Evolutionary conservation across 2,329 filamentous ascomycete genomes (phyloP).

Genomic region (Tolypocladium pustulatum): DNA sequence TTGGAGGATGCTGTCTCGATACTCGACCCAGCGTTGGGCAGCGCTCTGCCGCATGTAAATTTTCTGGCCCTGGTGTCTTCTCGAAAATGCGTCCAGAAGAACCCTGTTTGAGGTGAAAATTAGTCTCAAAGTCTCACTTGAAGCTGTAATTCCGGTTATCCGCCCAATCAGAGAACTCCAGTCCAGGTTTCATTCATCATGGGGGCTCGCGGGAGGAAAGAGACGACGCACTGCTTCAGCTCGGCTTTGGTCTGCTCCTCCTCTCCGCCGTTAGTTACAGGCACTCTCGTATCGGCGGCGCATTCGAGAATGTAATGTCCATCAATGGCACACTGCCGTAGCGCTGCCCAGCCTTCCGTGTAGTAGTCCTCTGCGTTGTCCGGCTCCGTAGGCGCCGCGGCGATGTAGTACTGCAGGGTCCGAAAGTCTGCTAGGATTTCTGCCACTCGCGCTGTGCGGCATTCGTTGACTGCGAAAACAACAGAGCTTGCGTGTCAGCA

Average conservation of each 20-base stretch:
- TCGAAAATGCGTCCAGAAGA: conserved; percentile 47
- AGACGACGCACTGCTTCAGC: conserved; percentile 45
- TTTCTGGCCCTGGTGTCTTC: conserved; percentile 54
- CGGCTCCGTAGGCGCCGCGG: conserved; percentile 44
- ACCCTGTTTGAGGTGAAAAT: conserved; percentile 32
- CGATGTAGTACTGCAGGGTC: conserved; percentile 51
- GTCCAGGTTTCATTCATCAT: neutral
- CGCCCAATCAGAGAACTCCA: neutral
- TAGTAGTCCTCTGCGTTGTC: conserved; percentile 47
- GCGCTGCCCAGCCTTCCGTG: conserved; percentile 51
- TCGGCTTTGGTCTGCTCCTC: conserved; percentile 53
- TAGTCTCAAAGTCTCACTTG: neutral
- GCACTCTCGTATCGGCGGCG: conserved; percentile 51
- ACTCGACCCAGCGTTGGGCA: conserved; percentile 48
- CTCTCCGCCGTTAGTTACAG: conserved; percentile 38
- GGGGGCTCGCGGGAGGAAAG: neutral
- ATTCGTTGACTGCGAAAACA: conserved; percentile 44
- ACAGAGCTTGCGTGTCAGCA: neutral
- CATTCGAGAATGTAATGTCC: conserved; percentile 56
- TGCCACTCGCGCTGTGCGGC: conserved; percentile 47
- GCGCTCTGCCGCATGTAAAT: conserved; percentile 52
- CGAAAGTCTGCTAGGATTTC: conserved; percentile 53
- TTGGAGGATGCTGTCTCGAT: conserved; percentile 41
- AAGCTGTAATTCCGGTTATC: neutral
- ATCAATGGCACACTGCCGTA: conserved; percentile 52